Base-by-base conservation (phyloP, 2,329 filamentous ascomycete species). In the Moelleriella libera region DNA sequence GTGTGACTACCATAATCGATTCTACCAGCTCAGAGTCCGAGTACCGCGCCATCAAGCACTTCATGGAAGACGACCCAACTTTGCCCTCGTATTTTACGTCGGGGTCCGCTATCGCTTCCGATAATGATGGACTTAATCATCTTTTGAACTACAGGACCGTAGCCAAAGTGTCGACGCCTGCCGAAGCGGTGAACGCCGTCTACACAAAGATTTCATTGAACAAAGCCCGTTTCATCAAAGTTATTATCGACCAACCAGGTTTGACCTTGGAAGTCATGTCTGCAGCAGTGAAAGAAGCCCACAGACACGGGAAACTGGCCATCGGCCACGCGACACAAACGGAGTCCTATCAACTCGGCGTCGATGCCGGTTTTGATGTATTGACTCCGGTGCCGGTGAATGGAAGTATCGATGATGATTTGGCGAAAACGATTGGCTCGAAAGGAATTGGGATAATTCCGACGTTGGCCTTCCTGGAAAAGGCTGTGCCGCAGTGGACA, bases 361-460 rank as follows among this genome's bases (percentile, higher is more conserved):
- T 63, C n/a, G 42, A 47, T 6, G 56, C 56, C 5, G 57, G 53
- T 6, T 59, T 59, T 43, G 58, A 63, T 44, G 37, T 59, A 32
- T 45, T 63, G 28, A 58, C 57, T 10, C 59, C 60, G 43, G 56
- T 53, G 30, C 57, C 59, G 1, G 52, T 60, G 46, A 57, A 60
- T 41, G 54, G 52, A 31, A 45, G 50, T 4, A 41, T 63, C 5
- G 57, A 57, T 44, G n/a, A 46, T 6, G 48, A 47, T 0, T 41
- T 58, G 4, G 51, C 54, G 1, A 40, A 34, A 21, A 10, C 50
- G 50, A 45, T 49, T 28, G 42, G 44, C 11, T 14, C 9, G n/a
- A 21, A 12, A 9, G 45, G 51, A 21, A 56, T 55, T 8, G 47
- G 58, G n/a, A 53, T 53, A 5, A 54, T 62, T 6, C 60, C 60